Base-by-base conservation (phyloP, 164 flowering plant genomes). In the Saururus chinensis region DNA sequence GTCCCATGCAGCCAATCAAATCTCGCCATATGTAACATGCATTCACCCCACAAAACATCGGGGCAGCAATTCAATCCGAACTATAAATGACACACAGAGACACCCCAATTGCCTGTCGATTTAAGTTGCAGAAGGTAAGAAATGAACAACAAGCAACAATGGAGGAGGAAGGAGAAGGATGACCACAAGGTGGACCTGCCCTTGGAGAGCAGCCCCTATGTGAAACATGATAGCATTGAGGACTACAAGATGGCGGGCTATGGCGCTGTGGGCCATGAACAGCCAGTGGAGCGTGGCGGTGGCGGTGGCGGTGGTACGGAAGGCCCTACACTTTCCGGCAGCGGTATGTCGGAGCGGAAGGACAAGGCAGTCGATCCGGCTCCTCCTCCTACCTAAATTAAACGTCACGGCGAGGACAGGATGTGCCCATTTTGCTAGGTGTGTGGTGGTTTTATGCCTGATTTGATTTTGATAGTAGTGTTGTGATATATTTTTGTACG, bases 121-220 rank as follows among this genome's bases (percentile, higher is more conserved):
- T 1, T 2, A 45, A 45, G 49, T n/a, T 12, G 17, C 13, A 45
- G 14, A 45, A 17, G 17, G 14, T 17, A 45, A 45, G 49, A 45
- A 17, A 45, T 45, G 49, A 13, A 12, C 7, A 45, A 45, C 49
- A 45, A 45, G 49, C 49, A 45, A 45, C 13, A 45, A 45, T 45
- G 49, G 49, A 45, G 49, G 49, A 8, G 9, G 58, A 55, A 24
- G 35, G 30, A 30, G 37, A 17, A 23, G 19, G 35, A 55, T 10
- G 35, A 30, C 2, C 24, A 55, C 19, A 55, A 55, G 58, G 58
- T 55, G 48, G 60, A 40, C 19, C 19, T 58, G 60, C 60, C 60
- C 40, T 14, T 58, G 40, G 42, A 58, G 19, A 58, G 60, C 45
- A 58, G 60, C 60, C 60, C 60, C 41, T 58, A 58, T 10, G 42